Evolutionary conservation across 2,329 filamentous ascomycete species (phyloP).

Genomic region (Stachybotrys echinatus): DNA sequence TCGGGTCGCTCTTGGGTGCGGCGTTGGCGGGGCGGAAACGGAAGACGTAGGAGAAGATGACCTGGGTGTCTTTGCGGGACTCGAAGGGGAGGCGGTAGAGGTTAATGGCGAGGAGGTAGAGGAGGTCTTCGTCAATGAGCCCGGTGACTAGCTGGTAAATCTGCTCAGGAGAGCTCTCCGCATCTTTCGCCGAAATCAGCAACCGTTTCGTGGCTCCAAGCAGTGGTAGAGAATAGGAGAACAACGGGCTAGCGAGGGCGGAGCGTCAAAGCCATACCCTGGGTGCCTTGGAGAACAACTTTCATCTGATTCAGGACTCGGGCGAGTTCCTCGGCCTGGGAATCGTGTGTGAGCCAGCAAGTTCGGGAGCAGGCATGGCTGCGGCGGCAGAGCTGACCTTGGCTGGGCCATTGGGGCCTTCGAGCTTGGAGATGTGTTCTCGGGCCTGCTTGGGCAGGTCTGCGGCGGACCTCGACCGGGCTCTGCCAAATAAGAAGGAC

Average conservation of each 20-base stretch:
- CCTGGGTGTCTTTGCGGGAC: conserved; percentile 89
- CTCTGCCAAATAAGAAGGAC: conserved; percentile 53
- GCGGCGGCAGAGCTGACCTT: conserved; percentile 32
- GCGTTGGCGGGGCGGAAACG: conserved; percentile 73
- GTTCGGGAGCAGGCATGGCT: not conserved
- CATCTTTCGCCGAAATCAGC: conserved; percentile 48
- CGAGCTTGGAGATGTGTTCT: conserved; percentile 47
- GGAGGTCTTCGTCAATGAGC: conserved; percentile 83
- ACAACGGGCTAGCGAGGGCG: not conserved
- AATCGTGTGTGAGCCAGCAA: not conserved
- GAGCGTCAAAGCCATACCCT: conserved; percentile 52
- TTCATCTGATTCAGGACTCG: conserved; percentile 90
- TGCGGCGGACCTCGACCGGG: conserved; percentile 43
- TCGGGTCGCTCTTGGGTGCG: conserved; percentile 66
- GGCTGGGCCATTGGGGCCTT: conserved; percentile 39
- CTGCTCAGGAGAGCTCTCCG: conserved; percentile 80
- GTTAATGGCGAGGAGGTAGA: conserved; percentile 75
- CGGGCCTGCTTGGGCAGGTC: conserved; percentile 52
- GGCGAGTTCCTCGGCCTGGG: conserved; percentile 77
- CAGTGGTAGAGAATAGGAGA: not conserved
- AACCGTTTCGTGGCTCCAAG: not conserved
- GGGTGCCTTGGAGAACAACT: conserved; percentile 84
- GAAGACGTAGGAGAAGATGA: conserved; percentile 92
- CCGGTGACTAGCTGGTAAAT: conserved; percentile 80
- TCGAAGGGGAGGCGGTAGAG: conserved; percentile 90